phyloP scores from a whole-genome alignment of 2,329 filamentous ascomycete species.

The Bisporella sp. region DNA sequence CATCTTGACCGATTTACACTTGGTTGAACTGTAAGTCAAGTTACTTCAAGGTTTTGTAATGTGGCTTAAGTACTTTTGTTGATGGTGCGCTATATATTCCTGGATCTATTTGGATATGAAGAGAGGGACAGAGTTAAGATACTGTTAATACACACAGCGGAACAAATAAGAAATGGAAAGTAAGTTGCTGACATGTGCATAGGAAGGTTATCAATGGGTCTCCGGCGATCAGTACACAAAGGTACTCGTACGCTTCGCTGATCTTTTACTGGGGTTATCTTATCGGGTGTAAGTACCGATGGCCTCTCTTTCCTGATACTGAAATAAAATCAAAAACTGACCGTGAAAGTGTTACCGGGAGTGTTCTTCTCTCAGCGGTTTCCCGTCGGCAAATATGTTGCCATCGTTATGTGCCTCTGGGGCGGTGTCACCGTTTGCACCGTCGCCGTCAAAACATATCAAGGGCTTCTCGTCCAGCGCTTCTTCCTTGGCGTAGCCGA shows the following conservation, averaged over 20 bases:
- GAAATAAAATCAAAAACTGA: background rate
- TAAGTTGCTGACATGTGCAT: too few relatives aligned
- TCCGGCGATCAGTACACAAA: constrained; percentile 40
- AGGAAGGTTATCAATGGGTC: background rate
- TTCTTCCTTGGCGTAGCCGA: constrained; percentile 14
- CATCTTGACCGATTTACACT: constrained; percentile 1
- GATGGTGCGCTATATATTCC: background rate
- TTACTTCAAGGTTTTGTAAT: too few relatives aligned
- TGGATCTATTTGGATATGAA: background rate
- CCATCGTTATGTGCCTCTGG: constrained; percentile 35
- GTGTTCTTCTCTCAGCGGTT: constrained; percentile 34
- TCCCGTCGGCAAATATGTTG: constrained; percentile 38
- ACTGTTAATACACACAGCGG: too few relatives aligned
- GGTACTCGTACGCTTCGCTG: constrained; percentile 43
- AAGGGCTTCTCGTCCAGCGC: background rate
- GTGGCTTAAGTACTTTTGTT: too few relatives aligned
- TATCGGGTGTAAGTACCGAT: constrained; percentile 6
- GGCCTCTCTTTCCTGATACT: background rate
- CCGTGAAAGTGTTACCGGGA: background rate
- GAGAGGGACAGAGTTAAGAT: too few relatives aligned
- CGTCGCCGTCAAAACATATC: background rate
- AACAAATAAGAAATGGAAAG: too few relatives aligned
- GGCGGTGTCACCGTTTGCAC: background rate
- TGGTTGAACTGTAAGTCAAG: background rate
- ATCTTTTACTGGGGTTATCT: constrained; percentile 23